Base-by-base conservation (phyloP, 139 green algal genomes). In the Coccomyxa sp. region DNA sequence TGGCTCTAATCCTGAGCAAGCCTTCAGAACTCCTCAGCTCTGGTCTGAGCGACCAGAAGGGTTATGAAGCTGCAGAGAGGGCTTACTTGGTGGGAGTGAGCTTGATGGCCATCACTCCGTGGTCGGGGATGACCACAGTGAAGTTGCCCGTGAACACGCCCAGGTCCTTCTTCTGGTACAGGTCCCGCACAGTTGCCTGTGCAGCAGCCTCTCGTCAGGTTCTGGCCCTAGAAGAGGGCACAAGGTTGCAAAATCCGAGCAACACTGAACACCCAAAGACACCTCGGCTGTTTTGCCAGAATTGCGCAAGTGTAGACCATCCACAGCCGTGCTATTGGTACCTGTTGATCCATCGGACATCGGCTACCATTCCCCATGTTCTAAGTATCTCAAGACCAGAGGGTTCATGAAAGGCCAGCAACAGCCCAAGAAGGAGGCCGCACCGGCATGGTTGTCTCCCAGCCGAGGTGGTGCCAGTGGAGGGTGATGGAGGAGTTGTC, bases 121-220 rank as follows among this genome's bases (percentile, higher is more conserved):
- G 77, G 36, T 77, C 55, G 16, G 39, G 39, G 29, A 81, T 69
- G n/a, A 44, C 29, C 14, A 33, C 77, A 34, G 70, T 77, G 77
- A 81, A 81, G 18, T 31, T 39, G 22, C 55, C 34, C 24, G 41
- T 71, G 34, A 73, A 81, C 0, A 50, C 70, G 6, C 85, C 87
- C 40, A 91, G 69, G 70, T 91, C 83, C 8, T 73, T 41, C 58
- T 83, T 70, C n/a, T 70, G 73, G 39, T 83, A 91, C 68, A 91
- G 77, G 72, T 92, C 88, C 37, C 86, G 69, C 44, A 91, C 86
- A 3, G 68, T 34, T 0, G 79, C 85, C 44, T 79, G 33, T 9
- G 38, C 44, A 35, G 2, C 29, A 37, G 29, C 68, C 31, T 22
- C 68, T 33, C 68, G 14, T 39, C 31, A 35, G n/a, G 31, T 27